Conservation (phyloP, 2,329 filamentous ascomycete species). For the Stagonosporopsis vannaccii region DNA sequence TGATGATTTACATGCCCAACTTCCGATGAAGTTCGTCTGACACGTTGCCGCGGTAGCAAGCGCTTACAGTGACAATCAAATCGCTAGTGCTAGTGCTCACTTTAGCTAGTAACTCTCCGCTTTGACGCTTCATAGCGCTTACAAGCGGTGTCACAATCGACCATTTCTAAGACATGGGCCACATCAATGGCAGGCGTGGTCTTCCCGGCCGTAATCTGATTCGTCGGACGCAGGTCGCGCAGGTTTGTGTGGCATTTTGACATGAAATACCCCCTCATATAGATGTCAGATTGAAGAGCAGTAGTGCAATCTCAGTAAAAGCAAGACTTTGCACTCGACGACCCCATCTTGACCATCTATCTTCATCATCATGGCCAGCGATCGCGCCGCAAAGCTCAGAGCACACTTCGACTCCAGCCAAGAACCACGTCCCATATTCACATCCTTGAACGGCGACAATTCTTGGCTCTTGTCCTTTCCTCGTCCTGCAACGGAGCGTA, state of each 20-base stretch:
- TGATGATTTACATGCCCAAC: slow-evolving; percentile 2
- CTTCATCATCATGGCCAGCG: neutral
- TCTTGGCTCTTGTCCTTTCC: slow-evolving; percentile 18
- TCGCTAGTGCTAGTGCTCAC: neutral
- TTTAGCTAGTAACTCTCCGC: neutral
- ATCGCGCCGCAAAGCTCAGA: neutral
- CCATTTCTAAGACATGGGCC: neutral
- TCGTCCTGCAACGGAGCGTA: slow-evolving; percentile 4
- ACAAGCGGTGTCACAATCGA: neutral
- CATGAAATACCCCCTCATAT: neutral
- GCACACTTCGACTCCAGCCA: neutral
- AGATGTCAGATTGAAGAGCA: neutral
- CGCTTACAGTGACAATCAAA: neutral
- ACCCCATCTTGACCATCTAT: neutral
- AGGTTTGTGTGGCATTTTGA: neutral
- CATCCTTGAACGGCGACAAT: slow-evolving; percentile 15
- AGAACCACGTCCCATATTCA: slow-evolving; percentile 8
- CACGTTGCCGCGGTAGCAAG: neutral
- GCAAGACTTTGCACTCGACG: neutral
- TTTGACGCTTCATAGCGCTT: neutral
- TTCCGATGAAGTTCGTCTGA: neutral
- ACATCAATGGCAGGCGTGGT: neutral
- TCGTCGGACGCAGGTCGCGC: neutral
- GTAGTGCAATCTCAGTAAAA: neutral
- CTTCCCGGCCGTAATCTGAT: neutral